Evolutionary conservation across 2,329 filamentous ascomycete genomes (phyloP).

Genomic region (Trichoderma gracile): DNA sequence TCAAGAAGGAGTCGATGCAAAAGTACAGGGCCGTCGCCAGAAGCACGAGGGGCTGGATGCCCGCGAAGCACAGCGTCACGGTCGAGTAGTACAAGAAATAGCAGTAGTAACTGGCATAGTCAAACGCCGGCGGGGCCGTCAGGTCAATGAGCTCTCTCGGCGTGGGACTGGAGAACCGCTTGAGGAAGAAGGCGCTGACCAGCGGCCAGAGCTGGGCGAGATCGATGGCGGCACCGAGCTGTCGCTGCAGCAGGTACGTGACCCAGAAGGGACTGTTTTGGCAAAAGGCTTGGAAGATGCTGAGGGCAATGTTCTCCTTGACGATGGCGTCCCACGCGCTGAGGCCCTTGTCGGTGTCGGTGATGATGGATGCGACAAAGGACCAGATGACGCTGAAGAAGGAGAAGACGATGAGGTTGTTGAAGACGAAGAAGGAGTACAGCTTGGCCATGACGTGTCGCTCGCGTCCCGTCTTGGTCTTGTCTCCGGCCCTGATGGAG

Average conservation of each 20-base stretch:
- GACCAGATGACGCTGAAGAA: conserved; percentile 81
- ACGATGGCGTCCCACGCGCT: conserved; percentile 70
- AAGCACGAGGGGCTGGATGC: conserved; percentile 83
- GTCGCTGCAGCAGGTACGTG: conserved; percentile 87
- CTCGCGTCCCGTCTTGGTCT: conserved; percentile 89
- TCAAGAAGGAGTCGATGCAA: conserved; percentile 79
- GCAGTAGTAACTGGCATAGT: conserved; percentile 97
- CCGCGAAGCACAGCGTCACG: conserved; percentile 80
- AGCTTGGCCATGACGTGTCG: conserved; percentile 87
- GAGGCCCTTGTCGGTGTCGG: conserved; percentile 55
- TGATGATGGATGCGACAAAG: conserved; percentile 67
- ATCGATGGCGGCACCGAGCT: conserved; percentile 90
- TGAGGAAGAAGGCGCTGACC: conserved; percentile 78
- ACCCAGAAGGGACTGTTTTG: conserved; percentile 89
- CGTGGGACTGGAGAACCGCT: conserved; percentile 83
- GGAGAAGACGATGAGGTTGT: conserved; percentile 93
- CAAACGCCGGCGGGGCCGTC: conserved; percentile 88
- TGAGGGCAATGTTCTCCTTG: conserved; percentile 61
- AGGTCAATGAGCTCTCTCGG: conserved; percentile 89
- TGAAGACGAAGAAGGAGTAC: conserved; percentile 95
- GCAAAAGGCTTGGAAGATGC: conserved; percentile 74
- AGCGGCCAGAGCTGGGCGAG: conserved; percentile 85
- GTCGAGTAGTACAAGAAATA: conserved; percentile 96
- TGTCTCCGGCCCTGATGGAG: conserved; percentile 79
- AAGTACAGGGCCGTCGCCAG: conserved; percentile 90